These are phyloP conservation scores for Dacryopinax primogenitus DNA, from an alignment of 768 basidiomycete genomes.

Conservation along the genomic window DNA sequence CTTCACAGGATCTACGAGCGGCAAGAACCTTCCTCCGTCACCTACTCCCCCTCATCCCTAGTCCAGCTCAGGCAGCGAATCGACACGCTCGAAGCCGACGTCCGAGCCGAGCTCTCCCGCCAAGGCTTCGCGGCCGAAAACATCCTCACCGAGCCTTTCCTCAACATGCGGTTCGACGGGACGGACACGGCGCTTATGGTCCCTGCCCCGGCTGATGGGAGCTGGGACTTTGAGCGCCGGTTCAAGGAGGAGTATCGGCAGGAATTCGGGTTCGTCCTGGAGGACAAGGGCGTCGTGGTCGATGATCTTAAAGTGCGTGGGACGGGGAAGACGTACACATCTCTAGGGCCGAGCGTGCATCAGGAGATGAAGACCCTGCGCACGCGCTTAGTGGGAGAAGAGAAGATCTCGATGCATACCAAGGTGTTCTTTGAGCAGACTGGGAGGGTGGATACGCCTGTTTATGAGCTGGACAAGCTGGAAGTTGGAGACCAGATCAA, in stretches of 20 bases:
- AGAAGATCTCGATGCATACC: conserved; percentile 9
- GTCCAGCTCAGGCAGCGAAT: conserved; percentile 47
- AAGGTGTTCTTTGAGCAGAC: conserved; percentile 74
- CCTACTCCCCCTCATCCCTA: conserved; percentile 51
- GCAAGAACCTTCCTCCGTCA: conserved; percentile 79
- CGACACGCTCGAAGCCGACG: conserved; percentile 51
- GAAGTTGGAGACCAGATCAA: conserved; percentile 54
- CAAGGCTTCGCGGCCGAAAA: conserved; percentile 71
- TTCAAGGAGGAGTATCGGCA: conserved; percentile 71
- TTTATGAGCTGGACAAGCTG: conserved; percentile 57
- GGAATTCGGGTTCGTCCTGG: conserved; percentile 85
- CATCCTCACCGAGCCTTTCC: conserved; percentile 65
- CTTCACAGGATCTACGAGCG: conserved; percentile 57
- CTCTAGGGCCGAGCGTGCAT: conserved; percentile 66
- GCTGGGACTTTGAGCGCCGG: conserved; percentile 62
- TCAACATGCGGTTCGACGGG: conserved; percentile 88
- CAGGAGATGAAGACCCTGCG: conserved; percentile 50
- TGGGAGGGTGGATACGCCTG: conserved; percentile 70
- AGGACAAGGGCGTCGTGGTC: conserved; percentile 68
- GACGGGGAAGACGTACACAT: conserved; percentile 80
- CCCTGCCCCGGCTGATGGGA: conserved; percentile 41
- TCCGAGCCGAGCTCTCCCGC: conserved; percentile 48
- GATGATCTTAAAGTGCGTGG: conserved; percentile 90
- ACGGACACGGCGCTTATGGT: conserved; percentile 91
- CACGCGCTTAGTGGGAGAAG: conserved; percentile 29